Evolutionary conservation across 805 yeast genomes (phyloP).

Genomic region (Kluyveromyces lactis): DNA sequence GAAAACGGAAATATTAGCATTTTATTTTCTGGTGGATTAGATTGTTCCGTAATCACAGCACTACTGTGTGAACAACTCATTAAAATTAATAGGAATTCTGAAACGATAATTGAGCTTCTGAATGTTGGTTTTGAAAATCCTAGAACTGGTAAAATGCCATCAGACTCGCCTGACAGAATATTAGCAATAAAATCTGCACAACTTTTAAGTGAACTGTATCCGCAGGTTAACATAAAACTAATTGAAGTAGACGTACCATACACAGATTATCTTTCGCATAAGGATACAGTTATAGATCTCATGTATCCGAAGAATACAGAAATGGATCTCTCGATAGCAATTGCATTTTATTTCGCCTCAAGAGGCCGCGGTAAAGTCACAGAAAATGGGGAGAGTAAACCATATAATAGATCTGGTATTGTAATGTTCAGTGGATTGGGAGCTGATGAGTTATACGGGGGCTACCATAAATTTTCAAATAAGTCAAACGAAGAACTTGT

Average conservation of each 20-base stretch:
- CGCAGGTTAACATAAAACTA: constrained; percentile 36
- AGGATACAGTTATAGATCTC: constrained; percentile 45
- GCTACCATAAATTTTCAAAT: constrained; percentile 74
- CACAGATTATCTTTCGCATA: constrained; percentile 47
- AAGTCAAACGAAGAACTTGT: constrained; percentile 38
- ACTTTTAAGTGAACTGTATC: constrained; percentile 39
- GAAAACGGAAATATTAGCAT: constrained; percentile 42
- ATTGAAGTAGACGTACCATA: constrained; percentile 71
- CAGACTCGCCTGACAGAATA: constrained; percentile 78
- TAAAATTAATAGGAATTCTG: constrained; percentile 11
- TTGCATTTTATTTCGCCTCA: constrained; percentile 91
- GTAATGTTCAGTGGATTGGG: constrained; percentile 90
- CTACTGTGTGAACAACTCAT: constrained; percentile 29
- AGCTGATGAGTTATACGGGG: constrained; percentile 95
- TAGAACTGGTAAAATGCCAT: constrained; percentile 51
- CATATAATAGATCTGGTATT: constrained; percentile 46
- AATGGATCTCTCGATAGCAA: constrained; percentile 92
- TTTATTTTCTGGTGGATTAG: constrained; percentile 91
- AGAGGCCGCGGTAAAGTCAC: constrained; percentile 38
- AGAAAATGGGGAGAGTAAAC: constrained; percentile 9
- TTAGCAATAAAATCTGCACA: constrained; percentile 60
- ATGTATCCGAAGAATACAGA: constrained; percentile 85
- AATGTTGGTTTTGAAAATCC: constrained; percentile 93
- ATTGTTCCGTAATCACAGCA: constrained; percentile 76
- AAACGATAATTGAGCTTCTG: constrained; percentile 54